These are phyloP conservation scores for Quercus phellos DNA, from an alignment of 331 rosid species.

Conservation along the genomic window DNA sequence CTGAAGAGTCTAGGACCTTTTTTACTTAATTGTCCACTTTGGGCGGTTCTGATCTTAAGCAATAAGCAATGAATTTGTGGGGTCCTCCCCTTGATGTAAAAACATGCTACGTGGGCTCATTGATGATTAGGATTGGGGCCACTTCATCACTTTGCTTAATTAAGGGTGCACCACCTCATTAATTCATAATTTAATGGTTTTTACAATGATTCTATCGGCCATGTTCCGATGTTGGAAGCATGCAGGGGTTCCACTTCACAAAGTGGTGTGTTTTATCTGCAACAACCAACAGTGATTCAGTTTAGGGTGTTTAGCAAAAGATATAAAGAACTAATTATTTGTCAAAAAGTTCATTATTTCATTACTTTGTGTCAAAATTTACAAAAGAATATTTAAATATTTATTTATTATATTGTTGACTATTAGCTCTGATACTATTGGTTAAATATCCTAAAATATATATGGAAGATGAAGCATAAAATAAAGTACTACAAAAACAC, in stretches of 20 bases:
- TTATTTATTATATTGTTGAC: too few species aligned
- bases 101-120: background rate
- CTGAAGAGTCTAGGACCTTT: background rate
- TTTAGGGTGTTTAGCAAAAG: background rate
- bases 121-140: conserved; percentile 9
- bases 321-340: background rate
- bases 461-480: too few species aligned
- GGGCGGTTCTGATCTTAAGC: background rate
- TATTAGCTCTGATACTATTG: too few species aligned
- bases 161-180: background rate
- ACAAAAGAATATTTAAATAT: too few species aligned
- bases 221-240: conserved; percentile 6
- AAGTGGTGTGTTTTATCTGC: conserved; percentile 10
- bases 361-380: too few species aligned
- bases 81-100: background rate
- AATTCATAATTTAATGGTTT: conserved; percentile 4
- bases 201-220: background rate
- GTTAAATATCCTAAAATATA: too few species aligned
- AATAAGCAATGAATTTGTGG: background rate
- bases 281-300: conserved; percentile 2
- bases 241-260: conserved; percentile 15
- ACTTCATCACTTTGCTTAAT: background rate
- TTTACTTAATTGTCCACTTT: conserved; percentile 1
- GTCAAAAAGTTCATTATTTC: too few species aligned
- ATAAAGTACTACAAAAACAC: too few species aligned